Evolutionary conservation across 148 eudicot genomes (phyloP).

Genomic region (Camellia sinensis): DNA sequence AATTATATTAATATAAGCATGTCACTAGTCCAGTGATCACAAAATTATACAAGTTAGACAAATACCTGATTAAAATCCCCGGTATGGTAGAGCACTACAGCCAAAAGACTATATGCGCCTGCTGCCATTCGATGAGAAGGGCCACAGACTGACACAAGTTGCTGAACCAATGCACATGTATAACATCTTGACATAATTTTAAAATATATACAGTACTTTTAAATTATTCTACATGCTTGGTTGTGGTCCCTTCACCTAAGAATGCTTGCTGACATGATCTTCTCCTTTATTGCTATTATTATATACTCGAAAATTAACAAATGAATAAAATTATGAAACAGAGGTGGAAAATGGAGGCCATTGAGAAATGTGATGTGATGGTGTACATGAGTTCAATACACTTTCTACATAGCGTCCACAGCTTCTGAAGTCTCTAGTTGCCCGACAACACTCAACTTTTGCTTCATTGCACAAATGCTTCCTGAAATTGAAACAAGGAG

Average conservation of each 20-base stretch:
- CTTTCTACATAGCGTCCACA: slow-evolving; percentile 76
- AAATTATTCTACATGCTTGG: too few species aligned
- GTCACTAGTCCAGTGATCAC: neutral
- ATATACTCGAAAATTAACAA: too few species aligned
- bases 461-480: slow-evolving; percentile 91
- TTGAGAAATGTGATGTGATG: too few species aligned
- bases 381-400: slow-evolving; percentile 73
- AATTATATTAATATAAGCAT: neutral
- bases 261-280: too few species aligned
- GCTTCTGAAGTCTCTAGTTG: slow-evolving; percentile 88
- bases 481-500: slow-evolving; percentile 46
- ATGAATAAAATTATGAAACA: too few species aligned
- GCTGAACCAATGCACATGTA: too few species aligned
- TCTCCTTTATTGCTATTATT: too few species aligned
- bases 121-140: slow-evolving; percentile 98
- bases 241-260: too few species aligned
- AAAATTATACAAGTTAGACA: neutral
- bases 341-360: too few species aligned
- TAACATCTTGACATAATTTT: too few species aligned
- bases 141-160: slow-evolving; percentile 85
- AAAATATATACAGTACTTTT: too few species aligned
- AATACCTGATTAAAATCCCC: slow-evolving; percentile 96
- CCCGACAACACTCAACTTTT: slow-evolving; percentile 90
- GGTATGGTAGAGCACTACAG: slow-evolving; percentile 91
- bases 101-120: slow-evolving; percentile 93